Percentiles rank a stretch among this genome's conserved stretches.
Conservation (phyloP, 768 basidiomycete species). For the Pholiota microspora region DNA sequence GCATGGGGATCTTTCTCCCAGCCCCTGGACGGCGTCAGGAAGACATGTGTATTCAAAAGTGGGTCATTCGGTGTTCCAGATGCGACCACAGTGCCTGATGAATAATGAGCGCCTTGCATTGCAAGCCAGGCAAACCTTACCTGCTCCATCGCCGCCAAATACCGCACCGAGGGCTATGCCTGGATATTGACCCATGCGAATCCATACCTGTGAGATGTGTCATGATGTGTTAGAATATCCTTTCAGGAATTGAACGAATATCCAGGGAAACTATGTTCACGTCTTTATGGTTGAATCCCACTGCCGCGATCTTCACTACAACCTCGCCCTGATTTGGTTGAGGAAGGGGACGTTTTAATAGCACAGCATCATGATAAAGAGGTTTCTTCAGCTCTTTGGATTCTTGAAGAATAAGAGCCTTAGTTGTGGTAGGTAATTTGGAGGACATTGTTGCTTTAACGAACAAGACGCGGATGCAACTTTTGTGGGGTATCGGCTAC, state of each 20-base stretch:
- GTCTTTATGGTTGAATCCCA: slow-evolving; percentile 77
- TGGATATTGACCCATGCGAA: slow-evolving; percentile 67
- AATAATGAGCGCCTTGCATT: background rate
- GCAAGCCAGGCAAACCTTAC: slow-evolving; percentile 31
- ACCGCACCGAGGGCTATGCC: slow-evolving; percentile 55
- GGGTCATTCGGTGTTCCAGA: slow-evolving; percentile 51
- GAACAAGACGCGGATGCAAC: background rate
- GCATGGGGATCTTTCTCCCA: slow-evolving; percentile 65
- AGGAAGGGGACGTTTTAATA: slow-evolving; percentile 51
- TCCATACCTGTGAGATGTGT: slow-evolving; percentile 57
- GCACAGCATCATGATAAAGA: slow-evolving; percentile 53
- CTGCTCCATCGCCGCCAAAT: slow-evolving; percentile 75
- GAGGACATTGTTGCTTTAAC: slow-evolving; percentile 3
- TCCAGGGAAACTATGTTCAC: slow-evolving; percentile 29
- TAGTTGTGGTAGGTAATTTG: slow-evolving; percentile 41
- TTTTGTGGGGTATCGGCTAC: background rate
- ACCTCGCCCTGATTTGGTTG: slow-evolving; percentile 54
- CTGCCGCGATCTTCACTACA: slow-evolving; percentile 66
- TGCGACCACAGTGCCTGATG: slow-evolving; percentile 60
- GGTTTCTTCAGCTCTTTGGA: slow-evolving; percentile 37
- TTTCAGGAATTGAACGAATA: background rate
- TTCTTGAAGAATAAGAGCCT: slow-evolving; percentile 47
- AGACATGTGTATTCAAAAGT: slow-evolving; percentile 63
- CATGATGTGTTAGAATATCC: background rate
- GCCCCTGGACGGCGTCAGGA: slow-evolving; percentile 74